Base-by-base conservation (phyloP, 2,329 filamentous ascomycete genomes). In the Penicillium sp. region DNA sequence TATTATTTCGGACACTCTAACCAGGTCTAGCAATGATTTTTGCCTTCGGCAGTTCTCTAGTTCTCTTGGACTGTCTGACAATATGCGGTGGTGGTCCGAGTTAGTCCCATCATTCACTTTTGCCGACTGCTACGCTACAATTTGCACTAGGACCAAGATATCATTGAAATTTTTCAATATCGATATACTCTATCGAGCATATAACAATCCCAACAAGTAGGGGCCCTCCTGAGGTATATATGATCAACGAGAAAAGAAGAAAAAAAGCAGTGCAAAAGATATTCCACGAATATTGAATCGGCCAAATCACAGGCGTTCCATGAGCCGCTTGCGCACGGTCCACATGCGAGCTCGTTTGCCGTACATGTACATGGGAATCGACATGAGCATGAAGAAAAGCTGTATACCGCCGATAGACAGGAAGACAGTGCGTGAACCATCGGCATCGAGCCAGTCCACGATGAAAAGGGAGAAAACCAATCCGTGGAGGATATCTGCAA, bases 311-410 rank as follows among this genome's bases (percentile, higher is more conserved):
- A 85, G 89, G 70, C 86, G 90, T 82, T 96, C 91, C 89, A 96
- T 93, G 62, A 96, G 78, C 65, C 90, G 91, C 81, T 83, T 90
- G 61, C 90, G 81, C 12, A 93, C 90, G 0, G 93, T 97, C 93
- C 93, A 97, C 91, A 97, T 96, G 19, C 93, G 82, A 17, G 89
- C 87, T 55, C 92, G 80, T 81, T 97, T 97, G 19, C 93, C 93
- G 69, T 86, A 97, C 21, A 97, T 90, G 72, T 94, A 97, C 89
- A 97, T 91, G 0, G 93, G 93, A 55, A 97, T 87, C 1, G 91
- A 89, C 53, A 82, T 86, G 3, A 91, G 68, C 72, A 96, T 80
- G 55, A 88, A 83, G 13, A 86, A 84, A 35, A 97, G 75, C 75
- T 97, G 93, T 29, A 97, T 94, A 27, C 92, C 82, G 3, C 93